Evolutionary conservation across 140 eudicot species (phyloP), one percentile per base, ranked within the genome.

Genomic region (Oenanthe javanica): DNA sequence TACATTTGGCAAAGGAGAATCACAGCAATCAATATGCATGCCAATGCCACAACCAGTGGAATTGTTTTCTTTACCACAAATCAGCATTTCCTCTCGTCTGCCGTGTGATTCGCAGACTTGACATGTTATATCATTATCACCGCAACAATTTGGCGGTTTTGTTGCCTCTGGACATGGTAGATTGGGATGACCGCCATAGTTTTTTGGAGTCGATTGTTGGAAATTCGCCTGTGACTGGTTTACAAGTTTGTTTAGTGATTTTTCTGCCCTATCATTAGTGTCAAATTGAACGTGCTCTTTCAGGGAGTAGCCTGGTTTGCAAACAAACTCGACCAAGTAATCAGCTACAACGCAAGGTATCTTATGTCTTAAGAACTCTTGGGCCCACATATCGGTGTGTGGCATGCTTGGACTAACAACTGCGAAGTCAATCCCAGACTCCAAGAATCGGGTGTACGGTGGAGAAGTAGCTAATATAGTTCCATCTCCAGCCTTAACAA

Each of bases 401-500:
- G 94, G 96, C 93, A 86, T 96, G 27, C 97, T 97, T 0, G 97
- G 96, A 79, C 97, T 89, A 38, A 96, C 93, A 50, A 96, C 72
- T 36, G 99, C 99, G 79, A 88, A 96, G 82, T 93, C 97, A 1
- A 93, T 70, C 47, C 87, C 87, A 0, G 93, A 80, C 57, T 87
- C 61, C 73, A 96, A 84, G 63, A 90, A 91, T 5, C 98, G 97
- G 4, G 89, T 89, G 87, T 96, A 96, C 8, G 99, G 99, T 14
- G 99, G 97, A 9, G 99, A 96, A 72, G 99, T 96, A 83, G 99
- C 99, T 47, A 96, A 72, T 80, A 96, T 96, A 25, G 89, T 93
- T 79, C 99, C 99, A 9, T 93, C 99, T 84, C 98, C 99, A 61
- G 98, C 98, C 85, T 88, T 96, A 63, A 93, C 86, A 1, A 81